Conservation (phyloP, 768 basidiomycete genomes). For the Boletus pseudo-olivaceus region DNA sequence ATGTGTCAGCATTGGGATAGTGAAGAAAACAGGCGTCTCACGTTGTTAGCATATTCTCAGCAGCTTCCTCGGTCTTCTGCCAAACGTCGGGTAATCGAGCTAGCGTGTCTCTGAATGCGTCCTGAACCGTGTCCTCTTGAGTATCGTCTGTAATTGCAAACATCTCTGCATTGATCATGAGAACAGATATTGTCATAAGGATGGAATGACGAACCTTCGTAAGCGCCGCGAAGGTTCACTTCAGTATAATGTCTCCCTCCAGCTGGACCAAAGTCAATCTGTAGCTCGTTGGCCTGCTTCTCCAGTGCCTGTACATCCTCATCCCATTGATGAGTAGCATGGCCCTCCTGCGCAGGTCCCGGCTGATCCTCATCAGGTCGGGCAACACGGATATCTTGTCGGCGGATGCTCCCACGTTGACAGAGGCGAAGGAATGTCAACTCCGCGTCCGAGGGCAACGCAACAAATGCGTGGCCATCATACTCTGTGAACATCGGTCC, state of each 20-base stretch:
- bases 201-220: conserved; percentile 46
- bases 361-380: conserved; percentile 13
- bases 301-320: conserved; percentile 39
- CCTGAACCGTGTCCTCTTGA: conserved; percentile 34
- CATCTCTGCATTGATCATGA: conserved; percentile 35
- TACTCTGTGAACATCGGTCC: conserved; percentile 23
- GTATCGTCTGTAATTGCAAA: conserved; percentile 31
- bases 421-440: conserved; percentile 46
- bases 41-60: conserved; percentile 61
- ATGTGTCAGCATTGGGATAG: background rate
- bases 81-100: conserved; percentile 55
- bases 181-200: background rate
- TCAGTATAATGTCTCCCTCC: conserved; percentile 43
- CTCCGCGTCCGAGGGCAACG: conserved; percentile 27
- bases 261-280: conserved; percentile 41
- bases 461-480: conserved; percentile 32
- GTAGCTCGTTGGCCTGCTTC: conserved; percentile 22
- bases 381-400: conserved; percentile 36
- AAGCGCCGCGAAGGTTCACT: conserved; percentile 49
- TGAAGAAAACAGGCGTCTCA: conserved; percentile 28
- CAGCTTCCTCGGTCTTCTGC: conserved; percentile 45
- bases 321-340: conserved; percentile 35
- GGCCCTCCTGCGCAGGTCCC: background rate
- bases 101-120: conserved; percentile 45
- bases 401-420: conserved; percentile 44